A percentile compares a stretch with the other conserved stretches of the same genome.
Evolutionary conservation across 2,329 filamentous ascomycete species (phyloP).

Genomic region (Cordyceps farinosa): DNA sequence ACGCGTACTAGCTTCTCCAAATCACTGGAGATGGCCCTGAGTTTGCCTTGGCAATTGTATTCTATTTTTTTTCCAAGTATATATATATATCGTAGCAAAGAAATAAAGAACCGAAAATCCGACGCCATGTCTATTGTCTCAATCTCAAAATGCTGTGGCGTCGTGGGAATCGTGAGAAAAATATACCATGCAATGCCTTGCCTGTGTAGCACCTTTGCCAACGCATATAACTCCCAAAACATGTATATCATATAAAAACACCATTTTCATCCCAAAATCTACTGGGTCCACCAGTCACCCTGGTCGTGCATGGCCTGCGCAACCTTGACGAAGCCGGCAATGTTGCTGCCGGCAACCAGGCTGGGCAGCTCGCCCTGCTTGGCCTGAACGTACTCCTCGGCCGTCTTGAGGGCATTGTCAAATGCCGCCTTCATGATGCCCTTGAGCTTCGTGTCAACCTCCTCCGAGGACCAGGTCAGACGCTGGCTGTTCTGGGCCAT

Average conservation of each 20-base stretch:
- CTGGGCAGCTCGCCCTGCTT: conserved; percentile 82
- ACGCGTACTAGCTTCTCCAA: too few relatives aligned
- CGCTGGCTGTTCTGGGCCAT: conserved; percentile 98
- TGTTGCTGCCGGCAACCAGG: conserved; percentile 91
- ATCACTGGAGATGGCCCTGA: not conserved
- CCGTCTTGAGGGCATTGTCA: conserved; percentile 81
- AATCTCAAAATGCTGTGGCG: conserved; percentile 16
- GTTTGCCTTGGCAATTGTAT: not conserved
- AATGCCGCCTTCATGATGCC: conserved; percentile 94
- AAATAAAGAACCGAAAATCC: not conserved
- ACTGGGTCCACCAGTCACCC: conserved; percentile 78
- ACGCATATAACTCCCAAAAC: conserved; percentile 15
- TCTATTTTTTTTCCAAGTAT: not conserved
- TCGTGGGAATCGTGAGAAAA: conserved; percentile 17
- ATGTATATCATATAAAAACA: not conserved
- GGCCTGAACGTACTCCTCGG: conserved; percentile 79
- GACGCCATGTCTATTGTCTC: conserved; percentile 5
- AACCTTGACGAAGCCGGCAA: conserved; percentile 97
- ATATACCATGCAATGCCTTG: conserved; percentile 15
- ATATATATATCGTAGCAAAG: not conserved
- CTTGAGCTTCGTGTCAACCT: conserved; percentile 90
- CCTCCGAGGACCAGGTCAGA: conserved; percentile 79
- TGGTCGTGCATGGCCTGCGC: conserved; percentile 92
- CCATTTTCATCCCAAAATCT: not conserved
- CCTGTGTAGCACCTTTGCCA: conserved; percentile 6